Base-by-base conservation (phyloP, 2,329 filamentous ascomycete species). In the Fusarium metavorans region DNA sequence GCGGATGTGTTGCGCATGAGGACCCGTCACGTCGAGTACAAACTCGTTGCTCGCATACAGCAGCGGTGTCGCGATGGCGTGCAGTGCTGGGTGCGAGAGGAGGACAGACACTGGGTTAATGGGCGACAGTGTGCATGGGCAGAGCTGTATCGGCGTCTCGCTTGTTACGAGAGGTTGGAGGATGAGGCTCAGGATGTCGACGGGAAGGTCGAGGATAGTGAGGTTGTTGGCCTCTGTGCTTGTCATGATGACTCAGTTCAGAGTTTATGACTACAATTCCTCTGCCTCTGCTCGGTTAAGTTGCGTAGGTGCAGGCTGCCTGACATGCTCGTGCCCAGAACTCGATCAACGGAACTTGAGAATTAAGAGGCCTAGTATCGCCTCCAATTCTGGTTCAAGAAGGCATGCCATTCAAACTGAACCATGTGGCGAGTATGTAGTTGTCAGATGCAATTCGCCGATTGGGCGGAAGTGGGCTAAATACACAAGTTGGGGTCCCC, bases 1-100 rank as follows among this genome's bases (percentile, higher is more conserved):
- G 32, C 77, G 73, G 35, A 82, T 72, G 30, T 80, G 79, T 10
- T 73, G 70, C 39, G 78, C 75, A 61, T 83, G 80, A 18, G 70
- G 37, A 0, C 78, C 74, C 14, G 79, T 77, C 13, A 77, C 70
- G 9, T 83, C 79, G 41, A 83, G 72, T 30, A 77, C 63, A 30
- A 83, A 83, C 20, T 72, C 66, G 60, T 83, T 83, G 32, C 69
- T 70, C n/a, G 75, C 73, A 72, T 82, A 83, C 25, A 83, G 73
- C 11, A 83, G 71, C 57, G 80, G 80, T 8, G 76, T 73, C n/a
- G 79, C 80, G 48, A 83, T 76, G 43, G 75, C 76, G 73, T 82
- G 73, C n/a, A 83, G 63, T 11, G 79, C 74, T 10, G 82, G 80
- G 45, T 83, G 82, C 25, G 74, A 74, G 59, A 83, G 81, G 30